Conservation (phyloP, 495 filamentous ascomycete species). For the Xylaria nigripes region DNA sequence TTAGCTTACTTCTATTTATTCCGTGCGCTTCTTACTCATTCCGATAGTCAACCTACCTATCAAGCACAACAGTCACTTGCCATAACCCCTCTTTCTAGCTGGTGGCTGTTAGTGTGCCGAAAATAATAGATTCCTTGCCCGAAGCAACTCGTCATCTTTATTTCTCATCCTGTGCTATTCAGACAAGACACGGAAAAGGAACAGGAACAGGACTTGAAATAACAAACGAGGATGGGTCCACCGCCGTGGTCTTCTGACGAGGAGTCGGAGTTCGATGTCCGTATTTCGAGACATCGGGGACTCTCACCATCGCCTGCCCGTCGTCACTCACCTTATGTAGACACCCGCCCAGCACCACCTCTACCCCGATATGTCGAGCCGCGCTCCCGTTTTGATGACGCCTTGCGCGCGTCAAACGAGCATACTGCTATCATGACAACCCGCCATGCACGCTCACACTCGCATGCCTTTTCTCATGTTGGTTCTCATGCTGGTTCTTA, state of each 20-base stretch:
- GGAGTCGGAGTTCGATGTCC: slow-evolving; percentile 40
- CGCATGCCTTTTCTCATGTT: too few species aligned
- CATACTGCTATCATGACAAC: slow-evolving; percentile 31
- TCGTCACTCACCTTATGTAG: slow-evolving; percentile 31
- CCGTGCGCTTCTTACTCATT: neutral
- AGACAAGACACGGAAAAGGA: neutral
- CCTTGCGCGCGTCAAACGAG: slow-evolving; percentile 24
- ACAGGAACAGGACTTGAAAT: too few species aligned
- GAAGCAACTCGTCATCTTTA: neutral
- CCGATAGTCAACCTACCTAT: too few species aligned
- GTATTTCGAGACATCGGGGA: slow-evolving; percentile 24
- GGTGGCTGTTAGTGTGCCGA: neutral
- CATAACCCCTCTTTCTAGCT: neutral
- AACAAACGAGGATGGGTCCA: slow-evolving; percentile 6
- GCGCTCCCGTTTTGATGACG: slow-evolving; percentile 19
- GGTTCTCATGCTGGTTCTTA: too few species aligned
- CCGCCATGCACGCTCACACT: slow-evolving; percentile 30
- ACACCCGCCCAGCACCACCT: slow-evolving; percentile 22
- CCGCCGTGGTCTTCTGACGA: slow-evolving; percentile 22
- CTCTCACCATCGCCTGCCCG: slow-evolving; percentile 23
- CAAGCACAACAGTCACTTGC: neutral
- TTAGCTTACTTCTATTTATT: neutral
- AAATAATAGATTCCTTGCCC: neutral
- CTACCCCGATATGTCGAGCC: slow-evolving; percentile 27
- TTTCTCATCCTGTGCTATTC: neutral